Base-by-base conservation (phyloP, 768 basidiomycete genomes). In the Leccinum subgranulosum region DNA sequence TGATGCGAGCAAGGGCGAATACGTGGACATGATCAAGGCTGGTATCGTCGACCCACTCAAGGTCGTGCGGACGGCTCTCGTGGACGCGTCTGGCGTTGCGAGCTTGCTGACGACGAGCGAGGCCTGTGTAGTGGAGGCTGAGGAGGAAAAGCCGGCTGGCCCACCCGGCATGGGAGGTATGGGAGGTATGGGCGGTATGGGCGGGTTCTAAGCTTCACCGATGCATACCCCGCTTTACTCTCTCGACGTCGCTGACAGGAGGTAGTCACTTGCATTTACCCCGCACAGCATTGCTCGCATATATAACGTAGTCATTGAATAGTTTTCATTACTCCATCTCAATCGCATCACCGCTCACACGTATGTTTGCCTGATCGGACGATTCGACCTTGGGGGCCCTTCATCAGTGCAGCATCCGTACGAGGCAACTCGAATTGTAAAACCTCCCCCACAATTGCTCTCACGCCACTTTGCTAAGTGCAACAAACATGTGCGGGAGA, bases 1-100 rank as follows among this genome's bases (percentile, higher is more conserved):
- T 75, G 93, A 97, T 63, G 93, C 95, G 21, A 81, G 85, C 67
- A 89, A 88, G 77, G 93, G 92, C 61, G 90, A 95, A 76, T 98
- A 92, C 68, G 85, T 88, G 46, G 92, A 98, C 75, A 94, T 98
- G 94, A 88, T 98, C 76, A 81, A 87, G 73, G 81, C 85, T 28
- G 96, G 96, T 67, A 97, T 98, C 64, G 88, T 98, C 47, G 96
- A 98, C 77, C 95, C 94, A 1, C 78, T 95, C 59, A 96, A 96
- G 84, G 96, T 98, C 52, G 95, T 97, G 53, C 79, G 92, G 65
- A 96, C 94, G 3, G 94, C 94, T 1, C 79, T 98, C 28, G 85
- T 95, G 3, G 95, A 98, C 70, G 95, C 96, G 0, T 79, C 83
- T 19, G 94, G 96, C 69, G 95, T 98, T 14, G 94, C 95, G 3